These are phyloP conservation scores for Xylaria sp. DNA, from an alignment of 2,329 filamentous ascomycete species.

Conservation along the genomic window DNA sequence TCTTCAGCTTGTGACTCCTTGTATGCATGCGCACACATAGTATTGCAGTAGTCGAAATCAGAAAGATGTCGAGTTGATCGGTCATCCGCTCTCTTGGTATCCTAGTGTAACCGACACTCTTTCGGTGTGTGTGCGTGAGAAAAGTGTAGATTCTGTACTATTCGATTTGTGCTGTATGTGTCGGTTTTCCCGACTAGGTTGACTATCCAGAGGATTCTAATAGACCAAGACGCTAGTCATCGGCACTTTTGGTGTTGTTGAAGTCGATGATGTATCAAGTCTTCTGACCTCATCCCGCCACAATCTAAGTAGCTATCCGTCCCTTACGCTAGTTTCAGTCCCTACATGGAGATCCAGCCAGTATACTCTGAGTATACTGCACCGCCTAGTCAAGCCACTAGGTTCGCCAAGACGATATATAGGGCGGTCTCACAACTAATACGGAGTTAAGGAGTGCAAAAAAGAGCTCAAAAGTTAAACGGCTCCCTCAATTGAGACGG, in stretches of 20 bases:
- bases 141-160: neutral
- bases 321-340: neutral
- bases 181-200: neutral
- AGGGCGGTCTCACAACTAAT: slow-evolving; percentile 12
- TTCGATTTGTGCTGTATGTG: neutral
- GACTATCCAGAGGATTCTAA: neutral
- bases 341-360: neutral
- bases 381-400: slow-evolving; percentile 32
- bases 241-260: neutral
- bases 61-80: neutral
- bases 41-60: slow-evolving; percentile 1
- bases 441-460: slow-evolving; percentile 27
- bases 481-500: slow-evolving; percentile 31
- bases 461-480: slow-evolving; percentile 11
- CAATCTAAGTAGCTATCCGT: neutral
- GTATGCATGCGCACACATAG: neutral
- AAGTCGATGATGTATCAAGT: slow-evolving; percentile 1
- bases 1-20: slow-evolving; percentile 26
- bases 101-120: neutral
- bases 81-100: neutral
- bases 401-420: slow-evolving; percentile 33
- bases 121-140: neutral
- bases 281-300: neutral
- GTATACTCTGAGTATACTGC: slow-evolving; percentile 10
- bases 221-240: slow-evolving; percentile 10